These are phyloP conservation scores for Xylariaceae sp. DNA, from an alignment of 2,329 filamentous ascomycete species.

Conservation along the genomic window DNA sequence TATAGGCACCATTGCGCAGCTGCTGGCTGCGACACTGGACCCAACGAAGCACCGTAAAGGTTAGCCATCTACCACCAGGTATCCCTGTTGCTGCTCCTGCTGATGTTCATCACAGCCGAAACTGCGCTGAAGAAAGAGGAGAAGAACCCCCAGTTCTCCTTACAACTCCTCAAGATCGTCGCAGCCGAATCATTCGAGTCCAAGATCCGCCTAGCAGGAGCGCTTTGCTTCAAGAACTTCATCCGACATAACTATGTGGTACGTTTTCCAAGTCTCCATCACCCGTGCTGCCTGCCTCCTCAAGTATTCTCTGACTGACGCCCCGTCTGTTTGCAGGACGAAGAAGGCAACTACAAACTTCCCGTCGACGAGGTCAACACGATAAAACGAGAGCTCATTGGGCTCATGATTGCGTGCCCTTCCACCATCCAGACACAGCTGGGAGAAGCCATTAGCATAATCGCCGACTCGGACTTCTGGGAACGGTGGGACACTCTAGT, in stretches of 20 bases:
- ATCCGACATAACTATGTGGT: conserved; percentile 89
- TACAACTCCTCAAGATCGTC: conserved; percentile 85
- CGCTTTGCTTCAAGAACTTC: conserved; percentile 98
- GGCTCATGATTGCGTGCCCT: conserved; percentile 91
- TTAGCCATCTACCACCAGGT: conserved; percentile 36
- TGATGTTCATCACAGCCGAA: conserved; percentile 59
- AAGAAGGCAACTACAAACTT: conserved; percentile 90
- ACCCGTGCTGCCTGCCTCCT: neutral
- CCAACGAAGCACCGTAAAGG: conserved; percentile 85
- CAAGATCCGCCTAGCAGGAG: conserved; percentile 79
- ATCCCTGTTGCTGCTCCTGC: conserved; percentile 8
- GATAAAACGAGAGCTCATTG: conserved; percentile 93
- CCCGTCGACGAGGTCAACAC: conserved; percentile 73
- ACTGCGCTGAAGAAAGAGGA: conserved; percentile 72
- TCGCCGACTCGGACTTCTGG: conserved; percentile 98
- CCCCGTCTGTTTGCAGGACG: too few relatives aligned
- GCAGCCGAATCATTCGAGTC: conserved; percentile 64
- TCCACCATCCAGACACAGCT: conserved; percentile 85
- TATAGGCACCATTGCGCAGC: conserved; percentile 62
- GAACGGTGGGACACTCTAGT: conserved; percentile 93
- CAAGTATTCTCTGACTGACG: neutral
- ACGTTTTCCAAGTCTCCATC: conserved; percentile 30
- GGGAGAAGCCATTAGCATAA: conserved; percentile 93
- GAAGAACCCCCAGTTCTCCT: conserved; percentile 78
- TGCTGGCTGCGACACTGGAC: conserved; percentile 88